These are phyloP conservation scores for Puccinia hordei DNA, from an alignment of 1,284 basidiomycete species.

Conservation along the genomic window DNA sequence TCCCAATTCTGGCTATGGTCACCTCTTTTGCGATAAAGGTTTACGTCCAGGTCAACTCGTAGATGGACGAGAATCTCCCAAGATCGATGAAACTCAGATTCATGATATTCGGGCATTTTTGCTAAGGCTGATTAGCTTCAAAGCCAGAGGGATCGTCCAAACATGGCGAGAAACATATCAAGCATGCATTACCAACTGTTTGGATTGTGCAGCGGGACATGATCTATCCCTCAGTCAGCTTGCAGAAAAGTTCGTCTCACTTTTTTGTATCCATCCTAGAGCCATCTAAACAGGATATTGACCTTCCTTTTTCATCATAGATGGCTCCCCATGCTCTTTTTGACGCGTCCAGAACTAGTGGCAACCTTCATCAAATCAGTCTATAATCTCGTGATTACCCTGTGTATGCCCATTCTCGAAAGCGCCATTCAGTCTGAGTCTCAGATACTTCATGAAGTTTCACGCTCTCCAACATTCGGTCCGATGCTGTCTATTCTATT, in stretches of 20 bases:
- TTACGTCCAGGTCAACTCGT: conserved; percentile 28
- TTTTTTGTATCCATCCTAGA: neutral
- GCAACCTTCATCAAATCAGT: conserved; percentile 27
- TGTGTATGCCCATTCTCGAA: conserved; percentile 9
- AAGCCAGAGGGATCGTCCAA: conserved; percentile 24
- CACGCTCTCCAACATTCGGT: neutral
- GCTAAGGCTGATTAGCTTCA: conserved; percentile 37
- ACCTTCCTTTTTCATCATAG: conserved; percentile 4
- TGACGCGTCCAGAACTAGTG: neutral
- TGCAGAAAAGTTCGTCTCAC: conserved; percentile 25
- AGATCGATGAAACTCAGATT: neutral
- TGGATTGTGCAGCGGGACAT: conserved; percentile 41
- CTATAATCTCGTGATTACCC: neutral
- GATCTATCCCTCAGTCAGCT: conserved; percentile 12
- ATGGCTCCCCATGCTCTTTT: conserved; percentile 29
- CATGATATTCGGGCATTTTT: conserved; percentile 31
- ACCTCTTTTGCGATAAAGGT: conserved; percentile 49
- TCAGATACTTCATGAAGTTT: neutral
- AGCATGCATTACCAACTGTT: conserved; percentile 34
- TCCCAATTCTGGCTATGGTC: conserved; percentile 33
- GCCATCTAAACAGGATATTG: neutral
- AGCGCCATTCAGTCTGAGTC: neutral
- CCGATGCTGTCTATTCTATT: conserved; percentile 18
- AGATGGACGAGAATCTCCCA: neutral
- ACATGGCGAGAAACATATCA: conserved; percentile 46